Conservation (phyloP, 306 rosid species). For the Dryas alaskensis region DNA sequence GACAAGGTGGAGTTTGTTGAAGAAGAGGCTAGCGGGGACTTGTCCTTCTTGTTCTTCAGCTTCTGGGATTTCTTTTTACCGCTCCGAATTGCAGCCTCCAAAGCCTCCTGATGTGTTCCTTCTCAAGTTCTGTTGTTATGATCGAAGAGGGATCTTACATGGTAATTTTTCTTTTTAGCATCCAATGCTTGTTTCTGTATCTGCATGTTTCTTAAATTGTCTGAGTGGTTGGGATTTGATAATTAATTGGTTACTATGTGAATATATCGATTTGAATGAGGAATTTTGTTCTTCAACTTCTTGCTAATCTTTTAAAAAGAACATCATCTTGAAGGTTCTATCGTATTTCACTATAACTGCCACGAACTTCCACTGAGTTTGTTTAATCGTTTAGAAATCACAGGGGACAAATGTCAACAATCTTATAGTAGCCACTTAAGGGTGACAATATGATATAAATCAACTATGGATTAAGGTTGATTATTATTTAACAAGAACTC, state of each 20-base stretch:
- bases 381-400: constrained; percentile 6
- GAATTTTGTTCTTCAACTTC: neutral
- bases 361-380: neutral
- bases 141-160: constrained; percentile 82
- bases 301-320: constrained; percentile 1
- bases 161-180: constrained; percentile 43
- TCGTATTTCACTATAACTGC: neutral
- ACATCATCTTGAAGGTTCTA: neutral
- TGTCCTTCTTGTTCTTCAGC: constrained; percentile 92
- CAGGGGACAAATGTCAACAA: neutral
- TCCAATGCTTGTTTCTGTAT: neutral
- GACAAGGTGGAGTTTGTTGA: constrained; percentile 82
- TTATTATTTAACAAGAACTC: no score
- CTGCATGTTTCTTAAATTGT: constrained; percentile 16
- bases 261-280: neutral
- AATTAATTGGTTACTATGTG: neutral
- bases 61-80: constrained; percentile 65
- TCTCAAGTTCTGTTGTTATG: constrained; percentile 64
- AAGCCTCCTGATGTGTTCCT: constrained; percentile 81
- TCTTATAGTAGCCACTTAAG: no score
- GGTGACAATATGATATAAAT: no score
- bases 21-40: constrained; percentile 71
- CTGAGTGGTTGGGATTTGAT: neutral
- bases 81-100: constrained; percentile 59
- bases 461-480: no score